phyloP scores from a whole-genome alignment of 2,329 filamentous ascomycete genomes.

The Fusarium sp. region DNA sequence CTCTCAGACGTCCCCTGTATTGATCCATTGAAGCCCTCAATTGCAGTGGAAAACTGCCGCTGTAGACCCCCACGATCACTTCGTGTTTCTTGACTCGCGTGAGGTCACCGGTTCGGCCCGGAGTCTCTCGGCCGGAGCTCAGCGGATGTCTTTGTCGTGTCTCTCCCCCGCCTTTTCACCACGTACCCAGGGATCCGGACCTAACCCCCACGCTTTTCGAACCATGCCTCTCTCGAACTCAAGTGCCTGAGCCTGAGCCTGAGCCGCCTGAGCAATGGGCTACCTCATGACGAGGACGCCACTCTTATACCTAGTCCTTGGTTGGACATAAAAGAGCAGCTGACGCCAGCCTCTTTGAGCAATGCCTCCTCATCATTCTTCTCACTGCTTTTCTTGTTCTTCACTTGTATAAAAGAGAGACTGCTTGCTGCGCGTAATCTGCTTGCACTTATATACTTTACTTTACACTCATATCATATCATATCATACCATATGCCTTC shows the following conservation, averaged over 20 bases:
- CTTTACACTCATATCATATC: not conserved
- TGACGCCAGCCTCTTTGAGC: conserved; percentile 29
- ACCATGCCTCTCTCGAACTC: conserved; percentile 20
- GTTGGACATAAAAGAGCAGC: conserved; percentile 42
- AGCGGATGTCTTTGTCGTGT: conserved; percentile 16
- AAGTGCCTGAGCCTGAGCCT: conserved; percentile 10
- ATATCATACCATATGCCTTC: conserved; percentile 34
- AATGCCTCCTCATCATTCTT: not conserved
- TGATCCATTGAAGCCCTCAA: not conserved
- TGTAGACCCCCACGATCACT: conserved; percentile 10
- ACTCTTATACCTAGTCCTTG: conserved; percentile 5
- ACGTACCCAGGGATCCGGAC: conserved; percentile 24
- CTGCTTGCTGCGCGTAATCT: not conserved
- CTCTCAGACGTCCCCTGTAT: not conserved
- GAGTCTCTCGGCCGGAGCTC: conserved; percentile 42
- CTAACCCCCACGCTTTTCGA: conserved; percentile 39
- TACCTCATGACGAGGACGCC: conserved; percentile 42
- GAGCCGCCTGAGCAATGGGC: not conserved
- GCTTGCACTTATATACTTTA: not conserved
- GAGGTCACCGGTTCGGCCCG: conserved; percentile 36
- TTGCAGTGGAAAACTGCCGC: not conserved
- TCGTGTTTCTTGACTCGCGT: conserved; percentile 8
- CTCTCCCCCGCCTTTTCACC: conserved; percentile 13
- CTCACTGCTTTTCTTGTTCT: not conserved
- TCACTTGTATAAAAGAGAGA: conserved; percentile 19